Percentiles rank a stretch among this genome's conserved stretches.
Evolutionary conservation across 345 rosid species (phyloP).

Genomic region (Sonneratia alba): DNA sequence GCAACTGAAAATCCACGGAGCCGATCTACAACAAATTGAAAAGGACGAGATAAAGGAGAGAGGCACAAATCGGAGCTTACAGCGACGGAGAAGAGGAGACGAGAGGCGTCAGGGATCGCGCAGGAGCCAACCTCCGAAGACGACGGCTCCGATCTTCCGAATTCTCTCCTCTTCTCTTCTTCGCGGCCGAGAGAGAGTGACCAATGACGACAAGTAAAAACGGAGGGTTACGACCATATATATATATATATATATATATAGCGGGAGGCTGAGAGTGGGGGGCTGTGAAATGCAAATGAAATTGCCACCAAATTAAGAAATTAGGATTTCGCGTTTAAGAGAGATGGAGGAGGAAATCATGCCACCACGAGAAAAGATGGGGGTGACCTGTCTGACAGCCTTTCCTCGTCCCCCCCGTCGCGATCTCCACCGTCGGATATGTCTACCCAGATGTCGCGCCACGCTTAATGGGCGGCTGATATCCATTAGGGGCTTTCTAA

Average conservation of each 20-base stretch:
- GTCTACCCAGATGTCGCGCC: too few species aligned
- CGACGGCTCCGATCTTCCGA: slow-evolving; percentile 1
- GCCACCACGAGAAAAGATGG: slow-evolving; percentile 28
- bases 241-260: neutral
- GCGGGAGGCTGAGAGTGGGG: neutral
- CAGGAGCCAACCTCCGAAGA: neutral
- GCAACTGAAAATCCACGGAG: neutral
- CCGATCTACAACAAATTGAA: neutral
- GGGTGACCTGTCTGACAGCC: slow-evolving; percentile 1
- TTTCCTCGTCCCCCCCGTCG: too few species aligned
- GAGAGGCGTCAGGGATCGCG: neutral
- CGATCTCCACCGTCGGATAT: too few species aligned
- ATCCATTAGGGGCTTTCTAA: too few species aligned
- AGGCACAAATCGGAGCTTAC: slow-evolving; percentile 1
- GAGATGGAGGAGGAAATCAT: neutral
- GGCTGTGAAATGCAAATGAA: neutral
- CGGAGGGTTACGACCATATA: neutral
- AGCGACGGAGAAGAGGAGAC: neutral
- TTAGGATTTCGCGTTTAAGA: neutral
- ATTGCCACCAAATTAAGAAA: neutral
- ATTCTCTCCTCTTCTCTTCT: neutral
- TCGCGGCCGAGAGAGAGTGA: slow-evolving; percentile 1
- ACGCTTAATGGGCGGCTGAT: too few species aligned
- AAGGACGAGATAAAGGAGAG: neutral
- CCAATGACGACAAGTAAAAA: neutral